These are phyloP conservation scores for Dalbergia oliveri DNA, from an alignment of 306 rosid species.

Conservation along the genomic window DNA sequence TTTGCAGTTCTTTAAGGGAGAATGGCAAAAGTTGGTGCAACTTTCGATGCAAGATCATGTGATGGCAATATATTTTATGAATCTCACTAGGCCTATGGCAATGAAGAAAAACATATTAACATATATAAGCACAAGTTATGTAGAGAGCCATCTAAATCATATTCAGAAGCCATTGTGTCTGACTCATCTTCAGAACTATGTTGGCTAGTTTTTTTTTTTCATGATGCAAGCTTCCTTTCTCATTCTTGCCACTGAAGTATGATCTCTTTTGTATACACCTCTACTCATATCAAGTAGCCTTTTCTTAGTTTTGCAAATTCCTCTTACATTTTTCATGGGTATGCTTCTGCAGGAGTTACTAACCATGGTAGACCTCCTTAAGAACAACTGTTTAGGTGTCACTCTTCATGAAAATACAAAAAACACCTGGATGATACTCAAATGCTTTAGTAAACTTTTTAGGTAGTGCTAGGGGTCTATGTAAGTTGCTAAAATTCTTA, in stretches of 20 bases:
- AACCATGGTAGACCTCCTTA: conserved; percentile 68
- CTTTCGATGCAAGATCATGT: background rate
- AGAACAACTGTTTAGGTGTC: conserved; percentile 83
- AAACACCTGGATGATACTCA: conserved; percentile 91
- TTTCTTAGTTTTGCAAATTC: conserved; percentile 58
- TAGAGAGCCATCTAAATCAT: conserved; percentile 48
- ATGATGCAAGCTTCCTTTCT: conserved; percentile 24
- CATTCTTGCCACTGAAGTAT: conserved; percentile 35
- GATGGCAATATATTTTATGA: conserved; percentile 29
- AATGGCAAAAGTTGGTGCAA: background rate
- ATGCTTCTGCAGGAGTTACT: conserved; percentile 64
- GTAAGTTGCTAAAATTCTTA: conserved; percentile 86
- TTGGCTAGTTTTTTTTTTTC: conserved; percentile 4
- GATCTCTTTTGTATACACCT: conserved; percentile 58
- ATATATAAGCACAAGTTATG: conserved; percentile 35
- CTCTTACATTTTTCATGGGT: conserved; percentile 72
- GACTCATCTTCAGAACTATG: conserved; percentile 52
- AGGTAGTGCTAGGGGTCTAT: conserved; percentile 71
- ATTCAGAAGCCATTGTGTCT: conserved; percentile 44
- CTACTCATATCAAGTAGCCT: conserved; percentile 74
- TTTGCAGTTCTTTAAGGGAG: conserved; percentile 1
- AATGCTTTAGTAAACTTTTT: conserved; percentile 93
- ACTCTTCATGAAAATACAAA: conserved; percentile 79
- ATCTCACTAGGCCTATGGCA: conserved; percentile 25
- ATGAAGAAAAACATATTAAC: conserved; percentile 8